phyloP scores from a whole-genome alignment of 805 yeast species.

The Lipomyces orientalis region DNA sequence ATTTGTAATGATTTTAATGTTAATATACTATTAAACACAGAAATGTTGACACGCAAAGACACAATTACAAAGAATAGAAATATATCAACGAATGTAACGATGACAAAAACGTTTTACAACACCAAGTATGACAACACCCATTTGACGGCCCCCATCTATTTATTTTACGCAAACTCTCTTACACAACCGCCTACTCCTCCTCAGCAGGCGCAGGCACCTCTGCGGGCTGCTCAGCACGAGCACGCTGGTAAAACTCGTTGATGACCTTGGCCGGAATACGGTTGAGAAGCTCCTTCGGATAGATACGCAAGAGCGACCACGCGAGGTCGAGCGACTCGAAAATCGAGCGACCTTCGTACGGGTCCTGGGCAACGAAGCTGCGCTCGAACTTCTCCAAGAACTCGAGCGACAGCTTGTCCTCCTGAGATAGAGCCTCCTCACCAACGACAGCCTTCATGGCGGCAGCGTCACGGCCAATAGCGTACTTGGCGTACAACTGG shows the following conservation, averaged over 20 bases:
- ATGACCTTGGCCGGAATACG: slow-evolving; percentile 98
- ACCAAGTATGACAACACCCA: slow-evolving; percentile 25
- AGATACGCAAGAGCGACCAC: slow-evolving; percentile 96
- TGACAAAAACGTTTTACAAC: slow-evolving; percentile 21
- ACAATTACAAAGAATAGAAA: slow-evolving; percentile 16
- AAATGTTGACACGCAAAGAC: neutral
- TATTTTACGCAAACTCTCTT: slow-evolving; percentile 17
- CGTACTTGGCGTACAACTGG: slow-evolving; percentile 98
- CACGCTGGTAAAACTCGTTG: slow-evolving; percentile 84
- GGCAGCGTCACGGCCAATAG: slow-evolving; percentile 99
- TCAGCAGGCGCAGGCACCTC: slow-evolving; percentile 28
- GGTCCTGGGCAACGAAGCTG: slow-evolving; percentile 94
- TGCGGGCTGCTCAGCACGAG: slow-evolving; percentile 34
- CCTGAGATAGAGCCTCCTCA: slow-evolving; percentile 97
- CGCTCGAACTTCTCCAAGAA: slow-evolving; percentile 97
- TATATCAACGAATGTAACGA: neutral
- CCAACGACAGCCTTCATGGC: slow-evolving; percentile 99
- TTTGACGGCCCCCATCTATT: slow-evolving; percentile 4
- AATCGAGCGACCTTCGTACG: slow-evolving; percentile 92
- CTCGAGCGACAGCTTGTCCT: slow-evolving; percentile 96
- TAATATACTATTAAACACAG: neutral
- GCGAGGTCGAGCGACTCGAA: slow-evolving; percentile 97
- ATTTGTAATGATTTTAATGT: neutral
- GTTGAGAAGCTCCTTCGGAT: slow-evolving; percentile 98
- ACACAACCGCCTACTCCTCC: slow-evolving; percentile 15